Conservation (phyloP, 192 early-diverging fungal species). For the Coemansia erecta region DNA sequence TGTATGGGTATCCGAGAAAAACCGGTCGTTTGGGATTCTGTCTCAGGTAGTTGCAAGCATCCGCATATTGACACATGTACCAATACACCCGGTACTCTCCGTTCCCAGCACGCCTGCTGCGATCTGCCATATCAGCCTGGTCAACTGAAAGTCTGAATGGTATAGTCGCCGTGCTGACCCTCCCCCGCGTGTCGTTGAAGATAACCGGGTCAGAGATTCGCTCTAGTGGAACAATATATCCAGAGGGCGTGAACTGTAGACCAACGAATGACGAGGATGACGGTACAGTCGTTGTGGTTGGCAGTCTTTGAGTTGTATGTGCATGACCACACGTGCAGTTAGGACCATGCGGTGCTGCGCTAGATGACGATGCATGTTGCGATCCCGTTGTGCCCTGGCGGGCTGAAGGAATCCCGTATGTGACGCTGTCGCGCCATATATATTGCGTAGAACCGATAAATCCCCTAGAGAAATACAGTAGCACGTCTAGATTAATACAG, state of each 20-base stretch:
- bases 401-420: too few species aligned
- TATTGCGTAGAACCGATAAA: too few species aligned
- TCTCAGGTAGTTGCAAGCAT: constrained; percentile 5
- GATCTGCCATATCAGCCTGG: constrained; percentile 3
- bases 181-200: constrained; percentile 3
- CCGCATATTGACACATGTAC: constrained; percentile 14
- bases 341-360: too few species aligned
- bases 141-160: constrained; percentile 7
- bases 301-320: too few species aligned
- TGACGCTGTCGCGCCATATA: too few species aligned
- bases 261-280: too few species aligned
- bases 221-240: background rate
- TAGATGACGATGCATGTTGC: too few species aligned
- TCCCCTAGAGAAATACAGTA: too few species aligned
- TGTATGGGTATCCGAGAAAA: constrained; percentile 5
- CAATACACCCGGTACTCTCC: constrained; percentile 9
- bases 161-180: background rate
- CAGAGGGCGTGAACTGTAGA: background rate
- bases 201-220: background rate
- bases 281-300: too few species aligned
- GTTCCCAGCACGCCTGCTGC: background rate
- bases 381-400: too few species aligned
- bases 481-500: too few species aligned
- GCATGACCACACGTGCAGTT: too few species aligned
- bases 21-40: constrained; percentile 18